These are phyloP conservation scores for Monosporozyma yasuniensis DNA, from an alignment of 805 yeast species.

Conservation along the genomic window DNA sequence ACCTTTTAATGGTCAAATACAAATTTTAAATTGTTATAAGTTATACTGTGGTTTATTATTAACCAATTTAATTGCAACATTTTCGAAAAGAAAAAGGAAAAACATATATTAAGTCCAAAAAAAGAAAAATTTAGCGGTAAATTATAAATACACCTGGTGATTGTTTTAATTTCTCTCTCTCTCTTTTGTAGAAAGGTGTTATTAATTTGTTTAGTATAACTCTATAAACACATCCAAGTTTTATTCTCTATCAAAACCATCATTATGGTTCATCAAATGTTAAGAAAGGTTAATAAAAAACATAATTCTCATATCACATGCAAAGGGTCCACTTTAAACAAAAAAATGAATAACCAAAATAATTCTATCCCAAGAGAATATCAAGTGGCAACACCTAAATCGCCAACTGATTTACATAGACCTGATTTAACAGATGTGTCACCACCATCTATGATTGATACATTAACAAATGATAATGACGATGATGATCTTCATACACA, in stretches of 20 bases:
- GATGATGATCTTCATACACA: background rate
- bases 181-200: too few relatives aligned
- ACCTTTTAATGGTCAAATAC: background rate
- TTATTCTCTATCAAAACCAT: too few relatives aligned
- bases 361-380: constrained; percentile 15
- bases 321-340: background rate
- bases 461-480: background rate
- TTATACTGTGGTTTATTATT: background rate
- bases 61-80: background rate
- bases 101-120: too few relatives aligned
- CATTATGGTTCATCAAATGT: background rate
- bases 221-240: too few relatives aligned
- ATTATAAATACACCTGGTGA: too few relatives aligned
- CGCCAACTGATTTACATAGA: constrained; percentile 27
- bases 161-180: too few relatives aligned
- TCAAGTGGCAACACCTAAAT: constrained; percentile 38
- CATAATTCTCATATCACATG: background rate
- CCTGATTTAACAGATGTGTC: background rate
- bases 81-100: too few relatives aligned
- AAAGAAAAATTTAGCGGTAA: too few relatives aligned
- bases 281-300: background rate
- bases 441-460: background rate
- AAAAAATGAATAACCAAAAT: background rate
- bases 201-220: too few relatives aligned
- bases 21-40: background rate